Evolutionary conservation across 345 rosid genomes (phyloP).

Genomic region (Bruguiera sexangula): DNA sequence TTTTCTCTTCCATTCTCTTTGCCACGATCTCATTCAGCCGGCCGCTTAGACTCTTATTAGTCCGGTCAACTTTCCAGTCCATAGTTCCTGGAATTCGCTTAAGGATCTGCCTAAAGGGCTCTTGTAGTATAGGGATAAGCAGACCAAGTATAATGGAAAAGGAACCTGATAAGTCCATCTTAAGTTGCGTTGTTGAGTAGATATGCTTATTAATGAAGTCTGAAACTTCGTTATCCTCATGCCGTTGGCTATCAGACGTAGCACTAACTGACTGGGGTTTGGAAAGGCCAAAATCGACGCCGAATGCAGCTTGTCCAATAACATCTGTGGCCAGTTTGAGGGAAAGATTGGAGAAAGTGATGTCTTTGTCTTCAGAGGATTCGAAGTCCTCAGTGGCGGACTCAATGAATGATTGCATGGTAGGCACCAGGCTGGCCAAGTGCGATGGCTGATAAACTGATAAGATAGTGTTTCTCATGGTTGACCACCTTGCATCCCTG

Average conservation of each 20-base stretch:
- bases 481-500: constrained; percentile 84
- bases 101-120: constrained; percentile 74
- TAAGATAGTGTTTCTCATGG: constrained; percentile 78
- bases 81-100: constrained; percentile 82
- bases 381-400: constrained; percentile 54
- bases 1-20: constrained; percentile 51
- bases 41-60: constrained; percentile 48
- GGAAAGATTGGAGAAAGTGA: constrained; percentile 63
- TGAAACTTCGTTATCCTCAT: constrained; percentile 40
- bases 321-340: constrained; percentile 85
- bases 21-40: constrained; percentile 71
- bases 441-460: constrained; percentile 91
- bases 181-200: constrained; percentile 86
- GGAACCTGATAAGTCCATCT: constrained; percentile 88
- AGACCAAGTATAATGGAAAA: constrained; percentile 71
- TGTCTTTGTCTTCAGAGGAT: constrained; percentile 35
- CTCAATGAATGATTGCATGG: constrained; percentile 66
- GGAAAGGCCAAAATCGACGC: constrained; percentile 73
- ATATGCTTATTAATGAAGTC: constrained; percentile 77
- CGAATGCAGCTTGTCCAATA: constrained; percentile 87
- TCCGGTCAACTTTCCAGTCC: constrained; percentile 76
- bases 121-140: constrained; percentile 73
- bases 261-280: constrained; percentile 28
- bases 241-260: constrained; percentile 11
- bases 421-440: constrained; percentile 68